phyloP scores from a whole-genome alignment of 139 green algal species.

The Chlorella vulgaris region DNA sequence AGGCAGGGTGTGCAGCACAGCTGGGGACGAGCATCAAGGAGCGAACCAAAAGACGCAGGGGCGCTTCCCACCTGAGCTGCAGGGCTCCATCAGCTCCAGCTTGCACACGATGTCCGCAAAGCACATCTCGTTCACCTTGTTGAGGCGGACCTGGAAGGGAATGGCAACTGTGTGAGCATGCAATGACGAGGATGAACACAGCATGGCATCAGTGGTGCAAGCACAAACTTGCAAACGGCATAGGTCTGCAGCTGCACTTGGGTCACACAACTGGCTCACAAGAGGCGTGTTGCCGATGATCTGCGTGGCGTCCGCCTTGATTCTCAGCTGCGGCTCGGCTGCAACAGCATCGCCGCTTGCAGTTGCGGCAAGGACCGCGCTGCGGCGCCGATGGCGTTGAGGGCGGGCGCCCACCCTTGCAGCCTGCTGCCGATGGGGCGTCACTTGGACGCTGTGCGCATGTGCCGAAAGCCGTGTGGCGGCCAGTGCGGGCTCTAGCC shows the following conservation, averaged over 20 bases:
- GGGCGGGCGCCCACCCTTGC: background rate
- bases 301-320: slow-evolving; percentile 55
- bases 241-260: background rate
- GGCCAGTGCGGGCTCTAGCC: too few species aligned
- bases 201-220: background rate
- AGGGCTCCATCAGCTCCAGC: slow-evolving; percentile 95
- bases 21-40: too few species aligned
- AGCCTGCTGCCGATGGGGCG: too few species aligned
- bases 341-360: background rate
- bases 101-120: slow-evolving; percentile 86
- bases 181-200: too few species aligned
- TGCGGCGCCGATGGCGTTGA: background rate
- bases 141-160: slow-evolving; percentile 78
- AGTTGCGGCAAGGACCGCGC: background rate
- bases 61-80: slow-evolving; percentile 39
- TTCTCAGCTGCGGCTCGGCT: background rate
- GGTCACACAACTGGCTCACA: slow-evolving; percentile 35
- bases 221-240: background rate
- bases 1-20: too few species aligned
- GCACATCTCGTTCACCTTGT: slow-evolving; percentile 78
- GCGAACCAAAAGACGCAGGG: background rate
- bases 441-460: too few species aligned
- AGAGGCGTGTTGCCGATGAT: slow-evolving; percentile 85
- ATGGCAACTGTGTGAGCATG: too few species aligned
- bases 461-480: too few species aligned